Evolutionary conservation across 257 asterid genomes (phyloP).

Genomic region (Mentha longifolia): DNA sequence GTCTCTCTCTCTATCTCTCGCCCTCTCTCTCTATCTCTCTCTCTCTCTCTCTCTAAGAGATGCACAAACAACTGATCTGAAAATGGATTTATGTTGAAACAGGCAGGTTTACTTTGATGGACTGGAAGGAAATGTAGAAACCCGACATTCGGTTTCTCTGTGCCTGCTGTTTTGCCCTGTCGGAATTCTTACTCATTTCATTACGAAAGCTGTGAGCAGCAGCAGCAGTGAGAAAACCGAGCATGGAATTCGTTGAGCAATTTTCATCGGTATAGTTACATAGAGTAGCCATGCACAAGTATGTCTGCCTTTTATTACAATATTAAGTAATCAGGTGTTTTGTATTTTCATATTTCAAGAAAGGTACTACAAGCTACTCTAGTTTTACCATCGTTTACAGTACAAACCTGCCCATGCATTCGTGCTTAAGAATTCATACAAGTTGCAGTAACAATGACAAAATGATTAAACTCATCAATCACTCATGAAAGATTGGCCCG

Average conservation of each 20-base stretch:
- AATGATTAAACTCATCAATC: background rate
- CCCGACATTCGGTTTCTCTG: constrained; percentile 84
- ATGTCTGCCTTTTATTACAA: background rate
- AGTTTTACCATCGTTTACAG: background rate
- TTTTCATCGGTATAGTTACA: constrained; percentile 12
- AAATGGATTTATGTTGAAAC: constrained; percentile 28
- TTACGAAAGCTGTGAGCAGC: constrained; percentile 60
- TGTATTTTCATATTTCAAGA: background rate
- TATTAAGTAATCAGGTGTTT: background rate
- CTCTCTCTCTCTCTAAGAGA: background rate
- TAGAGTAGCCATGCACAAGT: background rate
- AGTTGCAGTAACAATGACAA: background rate
- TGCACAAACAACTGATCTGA: background rate
- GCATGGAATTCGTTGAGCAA: constrained; percentile 37
- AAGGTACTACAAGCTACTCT: background rate
- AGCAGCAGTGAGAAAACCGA: constrained; percentile 34
- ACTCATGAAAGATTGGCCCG: background rate
- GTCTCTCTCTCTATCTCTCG: constrained; percentile 42
- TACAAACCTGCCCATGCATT: background rate
- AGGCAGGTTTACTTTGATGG: constrained; percentile 94
- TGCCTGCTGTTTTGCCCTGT: constrained; percentile 88
- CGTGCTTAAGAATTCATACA: background rate
- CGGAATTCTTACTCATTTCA: constrained; percentile 72
- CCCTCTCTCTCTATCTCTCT: constrained; percentile 21
- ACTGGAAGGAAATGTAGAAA: constrained; percentile 64